Evolutionary conservation across 2,329 filamentous ascomycete species (phyloP), one percentile per base, ranked within the genome.

Genomic region (Ophiostoma ulmi): DNA sequence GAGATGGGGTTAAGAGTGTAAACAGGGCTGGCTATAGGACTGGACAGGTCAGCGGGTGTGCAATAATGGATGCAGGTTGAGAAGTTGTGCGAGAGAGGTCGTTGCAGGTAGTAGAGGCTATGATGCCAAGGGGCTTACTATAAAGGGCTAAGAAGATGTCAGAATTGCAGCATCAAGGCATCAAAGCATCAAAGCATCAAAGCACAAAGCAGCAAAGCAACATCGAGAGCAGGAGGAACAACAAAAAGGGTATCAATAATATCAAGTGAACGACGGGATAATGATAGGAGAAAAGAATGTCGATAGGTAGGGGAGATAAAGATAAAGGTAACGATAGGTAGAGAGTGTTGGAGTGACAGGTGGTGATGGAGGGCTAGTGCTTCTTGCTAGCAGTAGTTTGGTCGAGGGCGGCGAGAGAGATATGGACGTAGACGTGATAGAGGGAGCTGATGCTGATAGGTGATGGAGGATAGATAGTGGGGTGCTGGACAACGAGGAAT

Each of bases 381-480:
- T 58, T 5, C n/a, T 58, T 5, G 44, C 44, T 48, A 48, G 44
- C 14, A 48, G 44, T 5, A 48, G 44, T 14, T 20, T 44, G 39
- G 14, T 44, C 39, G 39, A 44, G 39, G 39, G 39, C n/a, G 52
- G 17, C n/a, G 52, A 58, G n/a, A 7, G 58, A 63, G 58, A 26
- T 26, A 63, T 63, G 58, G 58, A 17, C 26, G 58, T 26, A 22
- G 17, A 63, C 26, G 26, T 63, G 58, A 63, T 20, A 63, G 58
- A 26, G 52, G 52, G 22, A 58, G 52, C 52, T 58, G 52, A 63
- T 63, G 55, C 55, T 63, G 58, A 63, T 63, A 63, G 58, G 58
- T 63, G 58, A 63, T 58, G 52, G 22, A 58, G 52, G 26, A 31
- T 31, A 58, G 58, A 63, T 63, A 35, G 58, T 17, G 58, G 58